Base-by-base conservation (phyloP, 2,329 filamentous ascomycete species). In the Sclerotinia borealis region DNA sequence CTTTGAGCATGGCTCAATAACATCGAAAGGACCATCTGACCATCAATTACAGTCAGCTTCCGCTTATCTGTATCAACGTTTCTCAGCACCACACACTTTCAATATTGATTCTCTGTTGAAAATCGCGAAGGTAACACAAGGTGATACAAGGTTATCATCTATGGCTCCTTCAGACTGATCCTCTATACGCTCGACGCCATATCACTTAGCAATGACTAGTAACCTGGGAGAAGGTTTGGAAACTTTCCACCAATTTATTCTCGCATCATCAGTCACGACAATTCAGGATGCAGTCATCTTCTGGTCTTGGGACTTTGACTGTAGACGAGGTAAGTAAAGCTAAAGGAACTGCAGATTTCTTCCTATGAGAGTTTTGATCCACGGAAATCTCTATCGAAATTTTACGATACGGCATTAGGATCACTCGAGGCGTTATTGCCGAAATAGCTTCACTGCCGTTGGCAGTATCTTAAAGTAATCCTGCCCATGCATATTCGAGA, bases 11-110 rank as follows among this genome's bases (percentile, higher is more conserved):
- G 45, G 43, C 31, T 43, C 56, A 29, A 49, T 17, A 17, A 56
- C 17, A 22, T 15, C 19, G 3, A 54, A 41, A 0, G 39, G 25
- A 1, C 7, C 22, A 22, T 31, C 5, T 34, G 9, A 11, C 9
- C 5, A n/a, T 19, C 10, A 5, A 22, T 19, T 31, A 10, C 25
- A 49, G 19, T 54, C 52, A 29, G 36, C 58, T n/a, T 67, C 64
- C 3, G 29, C 17, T n/a, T 66, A 39, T 52, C 29, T 61, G 1
- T 65, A 66, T 34, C 63, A 64, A 37, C 37, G 61, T 15, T 67
- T 65, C n/a, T 65, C 51, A 9, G 48, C 52, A 8, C 63, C 63
- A 4, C 63, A 63, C 10, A 7, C 9, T n/a, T 64, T 67, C 22
- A 39, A 61, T 22, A 39, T 67, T 3, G 9, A 50, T 3, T 6